Conservation (phyloP, 371 early-diverging fungal species). For the Haplosporangium sp. region DNA sequence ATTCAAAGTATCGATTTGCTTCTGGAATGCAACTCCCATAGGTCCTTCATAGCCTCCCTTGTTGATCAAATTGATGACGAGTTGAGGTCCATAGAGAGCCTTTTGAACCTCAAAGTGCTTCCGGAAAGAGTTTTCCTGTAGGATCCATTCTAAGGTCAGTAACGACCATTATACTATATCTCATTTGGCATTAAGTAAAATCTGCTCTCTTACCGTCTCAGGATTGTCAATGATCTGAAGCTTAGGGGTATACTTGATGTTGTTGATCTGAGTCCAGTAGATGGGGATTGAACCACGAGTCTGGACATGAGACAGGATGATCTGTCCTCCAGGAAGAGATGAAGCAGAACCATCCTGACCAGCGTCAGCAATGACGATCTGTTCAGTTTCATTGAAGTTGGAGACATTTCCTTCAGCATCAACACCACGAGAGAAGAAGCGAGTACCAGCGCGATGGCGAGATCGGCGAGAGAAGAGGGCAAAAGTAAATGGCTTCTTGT, state of each 20-base stretch:
- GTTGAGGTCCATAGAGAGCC: constrained; percentile 78
- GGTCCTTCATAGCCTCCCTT: constrained; percentile 90
- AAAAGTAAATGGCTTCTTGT: constrained; percentile 74
- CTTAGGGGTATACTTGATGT: constrained; percentile 93
- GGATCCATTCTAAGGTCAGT: too few relatives aligned
- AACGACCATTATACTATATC: too few relatives aligned
- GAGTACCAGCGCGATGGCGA: constrained; percentile 82
- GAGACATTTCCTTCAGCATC: constrained; percentile 95
- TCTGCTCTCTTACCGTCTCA: constrained; percentile 75
- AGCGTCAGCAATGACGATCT: constrained; percentile 77
- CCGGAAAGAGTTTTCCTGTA: constrained; percentile 58
- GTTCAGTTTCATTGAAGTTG: constrained; percentile 99
- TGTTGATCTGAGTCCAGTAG: constrained; percentile 94
- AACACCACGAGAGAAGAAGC: constrained; percentile 96
- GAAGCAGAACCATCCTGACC: constrained; percentile 17
- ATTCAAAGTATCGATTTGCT: constrained; percentile 65
- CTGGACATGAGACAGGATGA: constrained; percentile 85
- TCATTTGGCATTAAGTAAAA: too few relatives aligned
- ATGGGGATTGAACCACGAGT: constrained; percentile 98
- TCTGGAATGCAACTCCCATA: constrained; percentile 84
- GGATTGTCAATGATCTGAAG: constrained; percentile 78
- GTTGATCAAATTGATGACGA: constrained; percentile 94
- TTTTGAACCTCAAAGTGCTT: constrained; percentile 84
- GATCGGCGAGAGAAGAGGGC: constrained; percentile 87
- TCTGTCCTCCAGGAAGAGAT: constrained; percentile 35